Percentiles rank a stretch among this genome's conserved stretches.
Evolutionary conservation across 257 asterid species (phyloP).

Genomic region (Cruciata laevipes): DNA sequence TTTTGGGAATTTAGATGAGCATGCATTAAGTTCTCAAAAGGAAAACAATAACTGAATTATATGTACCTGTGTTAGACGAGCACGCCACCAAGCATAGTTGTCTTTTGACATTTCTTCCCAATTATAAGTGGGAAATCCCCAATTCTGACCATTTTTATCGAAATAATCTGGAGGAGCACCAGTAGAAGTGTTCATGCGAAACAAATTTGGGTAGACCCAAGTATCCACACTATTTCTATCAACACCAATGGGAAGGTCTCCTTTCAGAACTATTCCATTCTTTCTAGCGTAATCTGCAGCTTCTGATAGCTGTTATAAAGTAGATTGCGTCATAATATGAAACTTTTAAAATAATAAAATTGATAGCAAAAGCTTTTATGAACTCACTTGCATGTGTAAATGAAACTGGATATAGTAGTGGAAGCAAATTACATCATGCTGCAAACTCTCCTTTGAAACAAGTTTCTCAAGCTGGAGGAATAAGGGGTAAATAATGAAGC

Average conservation of each 20-base stretch:
- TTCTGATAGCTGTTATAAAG: conserved; percentile 62
- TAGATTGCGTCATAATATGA: conserved; percentile 15
- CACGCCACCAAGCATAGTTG: conserved; percentile 97
- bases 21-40: conserved; percentile 1
- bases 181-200: conserved; percentile 92
- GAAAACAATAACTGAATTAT: background rate
- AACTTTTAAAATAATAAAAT: background rate
- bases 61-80: conserved; percentile 84
- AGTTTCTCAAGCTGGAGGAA: conserved; percentile 87
- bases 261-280: conserved; percentile 85
- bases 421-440: conserved; percentile 63
- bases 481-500: conserved; percentile 15
- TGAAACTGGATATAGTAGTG: conserved; percentile 90
- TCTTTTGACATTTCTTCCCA: conserved; percentile 99
- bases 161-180: conserved; percentile 99
- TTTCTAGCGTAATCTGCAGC: conserved; percentile 85
- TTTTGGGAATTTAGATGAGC: conserved; percentile 5
- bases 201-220: conserved; percentile 89
- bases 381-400: conserved; percentile 71
- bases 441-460: conserved; percentile 59
- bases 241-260: conserved; percentile 97
- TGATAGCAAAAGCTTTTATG: conserved; percentile 7
- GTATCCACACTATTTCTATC: conserved; percentile 94
- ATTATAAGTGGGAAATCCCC: conserved; percentile 99
- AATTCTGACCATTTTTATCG: conserved; percentile 94